A percentile compares a stretch with the other conserved stretches of the same genome.
These are phyloP conservation scores for Bryum argenteum DNA, from an alignment of 225 moss, liverwort and hornwort species.

Conservation along the genomic window DNA sequence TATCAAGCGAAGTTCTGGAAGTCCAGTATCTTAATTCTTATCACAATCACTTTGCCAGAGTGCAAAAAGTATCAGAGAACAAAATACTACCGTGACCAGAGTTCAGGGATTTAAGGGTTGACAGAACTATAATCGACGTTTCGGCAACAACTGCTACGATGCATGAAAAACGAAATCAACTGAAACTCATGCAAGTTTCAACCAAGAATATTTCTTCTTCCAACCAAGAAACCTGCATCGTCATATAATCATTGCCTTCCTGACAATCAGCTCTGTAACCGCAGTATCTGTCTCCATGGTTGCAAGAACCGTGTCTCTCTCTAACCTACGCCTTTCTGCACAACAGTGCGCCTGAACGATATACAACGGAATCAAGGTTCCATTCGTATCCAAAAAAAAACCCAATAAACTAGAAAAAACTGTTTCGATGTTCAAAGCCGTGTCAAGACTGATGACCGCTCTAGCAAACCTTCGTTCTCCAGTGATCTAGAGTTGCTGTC, in stretches of 20 bases:
- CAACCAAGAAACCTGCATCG: not conserved
- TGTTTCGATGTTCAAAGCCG: slow-evolving; percentile 19
- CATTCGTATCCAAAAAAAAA: not conserved
- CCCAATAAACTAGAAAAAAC: slow-evolving; percentile 1
- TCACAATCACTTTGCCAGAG: too few relatives aligned
- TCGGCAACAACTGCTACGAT: too few relatives aligned
- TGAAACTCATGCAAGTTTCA: too few relatives aligned
- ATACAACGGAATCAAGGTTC: not conserved
- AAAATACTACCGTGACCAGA: too few relatives aligned
- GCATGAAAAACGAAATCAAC: too few relatives aligned
- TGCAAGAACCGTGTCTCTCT: slow-evolving; percentile 9
- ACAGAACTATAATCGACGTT: too few relatives aligned
- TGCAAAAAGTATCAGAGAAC: too few relatives aligned
- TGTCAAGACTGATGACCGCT: not conserved
- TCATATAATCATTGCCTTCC: not conserved
- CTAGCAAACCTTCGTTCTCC: slow-evolving; percentile 1
- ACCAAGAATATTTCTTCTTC: not conserved
- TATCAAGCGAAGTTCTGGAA: too few relatives aligned
- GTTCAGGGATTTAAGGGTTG: too few relatives aligned
- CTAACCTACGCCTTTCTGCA: slow-evolving; percentile 21
- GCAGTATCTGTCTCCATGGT: not conserved
- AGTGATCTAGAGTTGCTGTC: slow-evolving; percentile 13
- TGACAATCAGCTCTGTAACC: not conserved
- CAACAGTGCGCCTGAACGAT: slow-evolving; percentile 24
- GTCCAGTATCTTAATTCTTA: too few relatives aligned